Conservation (phyloP, 345 rosid genomes). For the Melaleuca alternifolia region DNA sequence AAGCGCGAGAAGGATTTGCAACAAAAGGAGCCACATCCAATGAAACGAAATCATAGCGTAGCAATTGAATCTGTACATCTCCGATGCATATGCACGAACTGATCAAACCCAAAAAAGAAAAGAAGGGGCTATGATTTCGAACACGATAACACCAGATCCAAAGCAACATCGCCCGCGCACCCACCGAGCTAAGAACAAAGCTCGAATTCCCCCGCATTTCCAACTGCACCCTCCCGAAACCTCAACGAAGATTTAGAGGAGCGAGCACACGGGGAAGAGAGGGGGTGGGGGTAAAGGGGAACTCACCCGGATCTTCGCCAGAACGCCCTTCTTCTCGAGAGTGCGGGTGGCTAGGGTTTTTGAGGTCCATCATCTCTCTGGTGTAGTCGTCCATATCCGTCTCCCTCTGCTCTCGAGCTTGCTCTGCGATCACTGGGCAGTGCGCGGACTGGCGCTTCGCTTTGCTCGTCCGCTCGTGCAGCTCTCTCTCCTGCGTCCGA, state of each 20-base stretch:
- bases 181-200: neutral
- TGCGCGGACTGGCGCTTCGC: neutral
- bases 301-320: conserved; percentile 96
- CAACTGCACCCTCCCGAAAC: neutral
- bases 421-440: neutral
- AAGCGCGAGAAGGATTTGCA: neutral
- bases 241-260: neutral
- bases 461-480: neutral
- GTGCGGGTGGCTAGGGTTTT: conserved; percentile 94
- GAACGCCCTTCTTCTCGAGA: conserved; percentile 96
- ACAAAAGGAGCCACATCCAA: neutral
- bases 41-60: neutral
- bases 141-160: neutral
- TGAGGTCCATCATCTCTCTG: conserved; percentile 98
- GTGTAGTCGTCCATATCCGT: conserved; percentile 85
- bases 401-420: neutral
- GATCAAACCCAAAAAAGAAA: no score
- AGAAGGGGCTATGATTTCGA: no score
- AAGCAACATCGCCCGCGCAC: neutral
- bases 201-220: neutral
- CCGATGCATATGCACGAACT: no score
- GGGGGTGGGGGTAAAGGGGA: neutral
- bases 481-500: neutral
- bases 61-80: neutral
- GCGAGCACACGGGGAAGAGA: neutral